Base-by-base conservation (phyloP, 2,329 filamentous ascomycete species). In the Ilyonectria robusta region DNA sequence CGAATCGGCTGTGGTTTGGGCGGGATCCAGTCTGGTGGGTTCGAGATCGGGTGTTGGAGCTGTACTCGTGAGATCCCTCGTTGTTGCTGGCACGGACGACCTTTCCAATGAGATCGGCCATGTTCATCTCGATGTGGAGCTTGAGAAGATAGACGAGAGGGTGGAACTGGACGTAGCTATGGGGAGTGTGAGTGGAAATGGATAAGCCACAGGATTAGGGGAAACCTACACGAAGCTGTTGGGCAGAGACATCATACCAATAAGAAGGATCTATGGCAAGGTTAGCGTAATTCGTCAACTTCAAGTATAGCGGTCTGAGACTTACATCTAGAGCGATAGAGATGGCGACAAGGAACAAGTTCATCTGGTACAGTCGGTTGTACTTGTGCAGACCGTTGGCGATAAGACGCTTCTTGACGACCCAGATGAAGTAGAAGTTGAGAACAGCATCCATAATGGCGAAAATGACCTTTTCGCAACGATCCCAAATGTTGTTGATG, bases 331-430 rank as follows among this genome's bases (percentile, higher is more conserved):
- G 55, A 1, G 73, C 72, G 10, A 79, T 76, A 0, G 78, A 79
- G 4, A 78, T 68, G 0, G 26, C 69, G n/a, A 77, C 76, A 35
- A 79, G 60, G 10, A 70, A 65, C 51, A 79, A 61, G 23, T 79
- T 79, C 72, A 79, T 79, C 46, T 78, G 78, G 29, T 85, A 82
- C 7, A 87, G 78, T 23, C 80, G 76, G 60, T 82, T 82, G 72
- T 87, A 87, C 72, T 87, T 87, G 2, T 81, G 80, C 0, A 87
- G 78, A 17, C 85, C 85, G 47, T 85, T 83, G 55, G 80, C 78
- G 59, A 87, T 81, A 0, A 87, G 78, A 10, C 82, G 81, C 15
- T 77, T 69, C 63, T 83, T 84, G 46, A 87, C 85, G 0, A 78
- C 75, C 7, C 73, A 75, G 74, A 79, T 80, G 69, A 87, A 87